These are phyloP conservation scores for Eucalyptus victrix DNA, from an alignment of 345 rosid species.

Conservation along the genomic window DNA sequence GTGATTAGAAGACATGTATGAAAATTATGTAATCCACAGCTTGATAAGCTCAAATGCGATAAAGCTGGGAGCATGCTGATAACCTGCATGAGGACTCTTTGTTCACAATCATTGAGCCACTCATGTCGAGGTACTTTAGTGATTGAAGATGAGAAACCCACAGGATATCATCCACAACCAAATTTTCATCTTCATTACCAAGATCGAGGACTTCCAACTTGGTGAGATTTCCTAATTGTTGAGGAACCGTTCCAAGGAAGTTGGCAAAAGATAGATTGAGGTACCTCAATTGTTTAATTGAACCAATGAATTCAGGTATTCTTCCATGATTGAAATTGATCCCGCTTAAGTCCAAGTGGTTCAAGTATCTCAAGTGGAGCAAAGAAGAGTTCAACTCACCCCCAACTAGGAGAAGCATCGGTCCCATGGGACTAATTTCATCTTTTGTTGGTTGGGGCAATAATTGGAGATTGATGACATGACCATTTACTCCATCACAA, in stretches of 20 bases:
- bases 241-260: not conserved
- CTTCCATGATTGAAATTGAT: accelerated
- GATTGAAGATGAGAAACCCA: not conserved
- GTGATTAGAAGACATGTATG: not conserved
- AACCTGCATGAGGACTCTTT: not conserved
- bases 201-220: not conserved
- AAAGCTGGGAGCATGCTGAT: not conserved
- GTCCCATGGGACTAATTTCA: not conserved
- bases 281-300: not conserved
- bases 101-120: not conserved
- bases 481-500: not conserved
- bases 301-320: not conserved
- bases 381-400: not conserved
- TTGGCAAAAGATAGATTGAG: not conserved
- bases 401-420: accelerated
- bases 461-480: not conserved
- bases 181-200: accelerated
- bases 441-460: not conserved
- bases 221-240: not conserved
- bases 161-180: not conserved
- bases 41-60: not conserved
- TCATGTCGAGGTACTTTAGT: not conserved
- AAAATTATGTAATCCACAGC: not conserved
- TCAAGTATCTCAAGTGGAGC: not conserved
- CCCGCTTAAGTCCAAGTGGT: not conserved